These are phyloP conservation scores for Phyllosticta citribraziliensis DNA, from an alignment of 2,329 filamentous ascomycete genomes.

Conservation along the genomic window DNA sequence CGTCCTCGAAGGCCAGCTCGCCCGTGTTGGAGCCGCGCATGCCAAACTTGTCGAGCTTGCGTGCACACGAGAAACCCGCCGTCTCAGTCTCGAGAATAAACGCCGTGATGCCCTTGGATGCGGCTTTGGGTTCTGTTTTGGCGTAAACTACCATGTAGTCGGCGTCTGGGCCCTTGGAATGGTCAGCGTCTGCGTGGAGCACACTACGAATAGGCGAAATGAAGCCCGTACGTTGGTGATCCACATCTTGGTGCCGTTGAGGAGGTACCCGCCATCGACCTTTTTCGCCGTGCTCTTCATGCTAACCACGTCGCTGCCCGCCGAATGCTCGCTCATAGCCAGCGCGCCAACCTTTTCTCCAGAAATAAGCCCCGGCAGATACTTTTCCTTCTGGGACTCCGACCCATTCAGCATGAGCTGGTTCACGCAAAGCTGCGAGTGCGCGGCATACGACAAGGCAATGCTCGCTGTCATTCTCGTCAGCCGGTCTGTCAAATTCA, in stretches of 20 bases:
- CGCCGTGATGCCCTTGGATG: slow-evolving; percentile 85
- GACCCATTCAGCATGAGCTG: slow-evolving; percentile 87
- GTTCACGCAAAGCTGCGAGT: slow-evolving; percentile 94
- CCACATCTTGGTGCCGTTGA: slow-evolving; percentile 98
- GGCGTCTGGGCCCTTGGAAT: slow-evolving; percentile 60
- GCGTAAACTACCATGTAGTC: slow-evolving; percentile 91
- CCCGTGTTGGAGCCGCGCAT: slow-evolving; percentile 97
- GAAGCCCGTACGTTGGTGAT: slow-evolving; percentile 97
- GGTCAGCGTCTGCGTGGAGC: slow-evolving; percentile 21
- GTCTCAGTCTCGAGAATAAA: slow-evolving; percentile 72
- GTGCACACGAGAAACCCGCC: slow-evolving; percentile 72
- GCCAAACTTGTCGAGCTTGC: slow-evolving; percentile 94
- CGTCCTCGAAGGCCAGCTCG: slow-evolving; percentile 80
- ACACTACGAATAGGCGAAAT: no score
- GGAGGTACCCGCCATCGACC: slow-evolving; percentile 72
- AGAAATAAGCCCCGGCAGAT: slow-evolving; percentile 70
- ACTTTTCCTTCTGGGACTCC: slow-evolving; percentile 66
- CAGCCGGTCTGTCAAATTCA: background rate
- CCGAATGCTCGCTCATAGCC: slow-evolving; percentile 89
- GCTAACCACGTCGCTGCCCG: slow-evolving; percentile 87
- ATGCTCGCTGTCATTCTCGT: slow-evolving; percentile 44
- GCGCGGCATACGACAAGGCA: slow-evolving; percentile 85
- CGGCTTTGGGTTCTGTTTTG: slow-evolving; percentile 75
- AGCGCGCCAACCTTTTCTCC: slow-evolving; percentile 77
- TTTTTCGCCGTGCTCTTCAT: slow-evolving; percentile 81